Conservation (phyloP, 2,329 filamentous ascomycete genomes). For the Lasiodiplodia theobromae region DNA sequence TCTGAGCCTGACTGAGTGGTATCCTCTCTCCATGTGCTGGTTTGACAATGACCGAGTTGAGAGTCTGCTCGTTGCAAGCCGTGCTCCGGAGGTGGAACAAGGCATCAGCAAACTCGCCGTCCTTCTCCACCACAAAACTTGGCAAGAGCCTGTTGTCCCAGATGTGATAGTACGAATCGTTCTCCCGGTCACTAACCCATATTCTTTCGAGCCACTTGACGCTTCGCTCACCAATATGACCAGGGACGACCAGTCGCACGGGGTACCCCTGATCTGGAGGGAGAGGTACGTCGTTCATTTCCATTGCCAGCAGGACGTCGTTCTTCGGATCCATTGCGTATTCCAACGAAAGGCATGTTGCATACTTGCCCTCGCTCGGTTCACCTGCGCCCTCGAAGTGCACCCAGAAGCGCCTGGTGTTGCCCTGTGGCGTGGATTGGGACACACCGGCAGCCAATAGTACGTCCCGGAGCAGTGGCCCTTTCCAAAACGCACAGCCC, state of each 20-base stretch:
- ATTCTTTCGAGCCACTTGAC: slow-evolving; percentile 63
- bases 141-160: slow-evolving; percentile 60
- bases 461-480: slow-evolving; percentile 61
- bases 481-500: slow-evolving; percentile 66
- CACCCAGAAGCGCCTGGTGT: slow-evolving; percentile 49
- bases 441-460: slow-evolving; percentile 55
- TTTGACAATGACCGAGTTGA: slow-evolving; percentile 57
- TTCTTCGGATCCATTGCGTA: slow-evolving; percentile 53
- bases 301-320: slow-evolving; percentile 57
- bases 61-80: slow-evolving; percentile 57
- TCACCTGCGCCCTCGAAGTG: slow-evolving; percentile 60
- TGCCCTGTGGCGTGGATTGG: slow-evolving; percentile 37
- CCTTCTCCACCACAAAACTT: slow-evolving; percentile 57
- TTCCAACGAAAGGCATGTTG: slow-evolving; percentile 59
- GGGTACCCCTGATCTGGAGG: slow-evolving; percentile 59
- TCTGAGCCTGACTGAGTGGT: slow-evolving; percentile 45
- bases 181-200: slow-evolving; percentile 46
- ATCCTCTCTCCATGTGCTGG: slow-evolving; percentile 57
- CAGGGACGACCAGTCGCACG: slow-evolving; percentile 60
- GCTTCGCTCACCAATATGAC: slow-evolving; percentile 60
- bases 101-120: slow-evolving; percentile 55
- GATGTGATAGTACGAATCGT: slow-evolving; percentile 55
- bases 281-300: slow-evolving; percentile 60
- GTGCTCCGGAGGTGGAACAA: slow-evolving; percentile 60
- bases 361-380: slow-evolving; percentile 57